These are phyloP conservation scores for Eucalyptus dawsonii DNA, from an alignment of 345 rosid species.

Conservation along the genomic window DNA sequence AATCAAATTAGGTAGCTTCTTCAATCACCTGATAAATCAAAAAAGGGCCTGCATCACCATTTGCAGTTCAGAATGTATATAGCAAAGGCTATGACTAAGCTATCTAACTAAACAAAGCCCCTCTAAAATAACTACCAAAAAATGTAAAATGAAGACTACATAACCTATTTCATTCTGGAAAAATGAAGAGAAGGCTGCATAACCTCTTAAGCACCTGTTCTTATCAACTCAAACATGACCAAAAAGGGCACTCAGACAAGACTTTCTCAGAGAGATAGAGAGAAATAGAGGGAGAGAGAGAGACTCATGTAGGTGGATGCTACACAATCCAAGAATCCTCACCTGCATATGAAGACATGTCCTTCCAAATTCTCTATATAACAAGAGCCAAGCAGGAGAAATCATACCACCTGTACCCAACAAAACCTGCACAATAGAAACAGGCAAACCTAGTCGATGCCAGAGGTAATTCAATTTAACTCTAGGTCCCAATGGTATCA, in stretches of 20 bases:
- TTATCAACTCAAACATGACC: too few species aligned
- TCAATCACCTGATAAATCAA: background rate
- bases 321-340: slow-evolving; percentile 8
- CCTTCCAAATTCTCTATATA: slow-evolving; percentile 14
- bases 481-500: background rate
- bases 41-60: too few species aligned
- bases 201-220: too few species aligned
- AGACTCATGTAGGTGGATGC: background rate
- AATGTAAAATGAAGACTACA: too few species aligned
- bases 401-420: background rate
- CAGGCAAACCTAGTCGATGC: slow-evolving; percentile 35
- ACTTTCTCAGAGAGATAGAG: too few species aligned
- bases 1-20: slow-evolving; percentile 16
- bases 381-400: background rate
- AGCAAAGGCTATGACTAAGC: too few species aligned
- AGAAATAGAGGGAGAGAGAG: background rate
- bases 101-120: too few species aligned
- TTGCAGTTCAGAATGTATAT: too few species aligned
- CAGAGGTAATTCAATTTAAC: slow-evolving; percentile 37
- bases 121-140: too few species aligned
- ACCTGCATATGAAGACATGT: slow-evolving; percentile 19
- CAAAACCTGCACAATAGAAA: slow-evolving; percentile 55
- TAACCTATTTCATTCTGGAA: too few species aligned
- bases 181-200: too few species aligned
- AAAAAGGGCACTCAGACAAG: too few species aligned